These are phyloP conservation scores for Lasiosphaeria miniovina DNA, from an alignment of 495 filamentous ascomycete genomes.

Conservation along the genomic window DNA sequence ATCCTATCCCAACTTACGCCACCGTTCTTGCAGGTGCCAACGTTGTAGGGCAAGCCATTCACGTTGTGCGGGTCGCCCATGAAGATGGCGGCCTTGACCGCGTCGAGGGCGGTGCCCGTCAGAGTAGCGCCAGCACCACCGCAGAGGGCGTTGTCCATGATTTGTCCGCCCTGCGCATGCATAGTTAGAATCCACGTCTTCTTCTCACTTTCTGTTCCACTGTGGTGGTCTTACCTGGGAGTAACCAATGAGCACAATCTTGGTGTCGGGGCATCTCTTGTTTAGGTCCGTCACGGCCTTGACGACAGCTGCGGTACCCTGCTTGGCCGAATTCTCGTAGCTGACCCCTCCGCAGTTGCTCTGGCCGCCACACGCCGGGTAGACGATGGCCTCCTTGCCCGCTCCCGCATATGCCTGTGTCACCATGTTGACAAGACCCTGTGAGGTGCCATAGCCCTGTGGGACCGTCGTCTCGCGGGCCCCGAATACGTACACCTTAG, in stretches of 20 bases:
- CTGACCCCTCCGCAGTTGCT: conserved; percentile 45
- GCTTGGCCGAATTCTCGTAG: conserved; percentile 51
- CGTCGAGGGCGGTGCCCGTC: conserved; percentile 41
- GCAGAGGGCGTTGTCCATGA: conserved; percentile 62
- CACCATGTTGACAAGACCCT: conserved; percentile 52
- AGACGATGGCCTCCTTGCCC: conserved; percentile 56
- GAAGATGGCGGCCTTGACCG: conserved; percentile 57
- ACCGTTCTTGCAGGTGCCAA: conserved; percentile 53
- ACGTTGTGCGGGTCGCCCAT: conserved; percentile 60
- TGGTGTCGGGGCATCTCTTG: conserved; percentile 51
- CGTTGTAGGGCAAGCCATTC: conserved; percentile 55
- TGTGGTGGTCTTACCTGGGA: conserved; percentile 43
- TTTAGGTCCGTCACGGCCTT: conserved; percentile 55
- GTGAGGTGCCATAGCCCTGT: conserved; percentile 53
- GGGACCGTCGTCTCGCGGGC: conserved; percentile 62
- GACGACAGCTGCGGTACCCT: conserved; percentile 54
- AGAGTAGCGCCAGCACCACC: conserved; percentile 54
- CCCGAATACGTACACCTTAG: conserved; percentile 57
- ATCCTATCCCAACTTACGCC: conserved; percentile 48
- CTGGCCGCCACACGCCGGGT: conserved; percentile 60
- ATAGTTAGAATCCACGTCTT: not conserved
- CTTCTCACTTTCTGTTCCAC: not conserved
- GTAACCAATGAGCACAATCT: conserved; percentile 62
- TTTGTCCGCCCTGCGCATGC: conserved; percentile 52
- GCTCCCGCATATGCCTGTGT: conserved; percentile 50